Evolutionary conservation across 1,284 basidiomycete species (phyloP), one percentile per base, ranked within the genome.

Genomic region (Hymenochaete sp.): DNA sequence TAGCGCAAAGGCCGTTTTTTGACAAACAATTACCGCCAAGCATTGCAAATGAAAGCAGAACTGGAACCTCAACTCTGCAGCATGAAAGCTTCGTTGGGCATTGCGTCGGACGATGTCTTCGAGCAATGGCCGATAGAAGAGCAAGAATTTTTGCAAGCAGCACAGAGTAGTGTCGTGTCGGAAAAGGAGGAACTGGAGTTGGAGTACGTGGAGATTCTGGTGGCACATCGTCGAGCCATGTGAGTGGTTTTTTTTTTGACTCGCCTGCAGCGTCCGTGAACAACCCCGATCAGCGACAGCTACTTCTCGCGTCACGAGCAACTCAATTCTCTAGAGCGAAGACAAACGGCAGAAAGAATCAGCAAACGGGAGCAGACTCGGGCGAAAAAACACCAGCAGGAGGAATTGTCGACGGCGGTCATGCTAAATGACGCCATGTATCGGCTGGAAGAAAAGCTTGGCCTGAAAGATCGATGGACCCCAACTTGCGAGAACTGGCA

Each of bases 391-490:
- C n/a, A n/a, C n/a, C n/a, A n/a, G n/a, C n/a, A n/a, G n/a, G n/a
- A n/a, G n/a, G n/a, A n/a, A 9, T 31, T 14, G 9, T 31, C 14
- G 28, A 31, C 28, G 14, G 28, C 10, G 14, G 9, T 31, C 14
- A 10, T 9, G 28, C 9, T 31, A 10, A 31, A 9, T 10, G 14
- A 31, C 10, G 21, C 49, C 4, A 38, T 32, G 2, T n/a, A 31
- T 1, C 7, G 29, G 2, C 32, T 60, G 6, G 58, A 61, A 38
- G 37, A 42, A 9, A 44, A 53, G 43, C 51, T 60, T 29, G 52
- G 52, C 4, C 54, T 59, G 14, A 19, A 5, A 0, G 13, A 29
- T 5, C 52, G 52, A 11, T 62, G 61, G 61, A 45, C 52, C 16
- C 49, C 55, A 1, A 27, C 31, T 0, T 41, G 48, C 6, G 16